Evolutionary conservation across 805 yeast species (phyloP).

Genomic region (Candida michaelii): DNA sequence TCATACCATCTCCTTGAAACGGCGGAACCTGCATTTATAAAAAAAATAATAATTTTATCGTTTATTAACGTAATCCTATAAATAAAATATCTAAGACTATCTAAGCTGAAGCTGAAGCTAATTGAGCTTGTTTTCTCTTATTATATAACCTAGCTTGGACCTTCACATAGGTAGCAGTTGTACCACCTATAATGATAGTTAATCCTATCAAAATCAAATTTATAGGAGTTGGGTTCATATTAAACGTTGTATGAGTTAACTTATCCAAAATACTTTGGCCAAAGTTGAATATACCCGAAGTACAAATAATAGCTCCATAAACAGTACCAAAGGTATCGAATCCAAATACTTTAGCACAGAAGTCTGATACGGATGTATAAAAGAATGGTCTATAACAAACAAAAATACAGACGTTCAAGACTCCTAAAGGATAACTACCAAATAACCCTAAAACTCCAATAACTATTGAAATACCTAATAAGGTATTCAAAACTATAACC

Average conservation of each 20-base stretch:
- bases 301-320: constrained; percentile 55
- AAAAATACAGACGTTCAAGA: constrained; percentile 46
- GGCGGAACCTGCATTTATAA: too few relatives aligned
- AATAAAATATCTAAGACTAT: too few relatives aligned
- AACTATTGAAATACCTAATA: constrained; percentile 41
- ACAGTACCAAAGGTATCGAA: constrained; percentile 60
- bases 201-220: constrained; percentile 38
- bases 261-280: constrained; percentile 48
- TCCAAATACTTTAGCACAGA: constrained; percentile 64
- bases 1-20: too few relatives aligned
- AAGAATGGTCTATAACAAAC: constrained; percentile 58
- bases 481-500: constrained; percentile 39
- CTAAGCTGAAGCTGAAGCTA: constrained; percentile 3
- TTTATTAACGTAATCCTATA: too few relatives aligned
- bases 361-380: constrained; percentile 57
- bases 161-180: constrained; percentile 40
- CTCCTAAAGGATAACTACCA: constrained; percentile 40
- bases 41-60: too few relatives aligned
- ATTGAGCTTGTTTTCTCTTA: constrained; percentile 12
- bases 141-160: constrained; percentile 13
- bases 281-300: constrained; percentile 52
- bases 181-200: constrained; percentile 46
- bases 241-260: constrained; percentile 49
- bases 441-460: constrained; percentile 52
- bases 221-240: constrained; percentile 57